Evolutionary conservation across 1,284 basidiomycete genomes (phyloP).

Genomic region (Rhodotorula sp.): DNA sequence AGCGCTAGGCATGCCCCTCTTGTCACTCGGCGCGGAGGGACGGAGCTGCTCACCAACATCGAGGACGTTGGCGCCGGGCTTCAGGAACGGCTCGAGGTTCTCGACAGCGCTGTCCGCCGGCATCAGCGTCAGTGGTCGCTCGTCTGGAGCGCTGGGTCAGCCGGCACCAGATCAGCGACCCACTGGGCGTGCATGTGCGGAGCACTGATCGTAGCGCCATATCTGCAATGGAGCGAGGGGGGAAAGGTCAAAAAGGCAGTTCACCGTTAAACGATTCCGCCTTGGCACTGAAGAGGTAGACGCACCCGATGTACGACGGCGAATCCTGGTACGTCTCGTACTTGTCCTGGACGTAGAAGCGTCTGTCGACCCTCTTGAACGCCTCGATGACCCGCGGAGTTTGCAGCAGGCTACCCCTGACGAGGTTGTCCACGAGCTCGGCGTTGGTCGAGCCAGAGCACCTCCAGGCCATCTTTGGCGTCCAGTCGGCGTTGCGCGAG

Average conservation of each 20-base stretch:
- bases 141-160: too few relatives aligned
- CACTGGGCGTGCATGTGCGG: conserved; percentile 86
- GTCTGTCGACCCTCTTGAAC: conserved; percentile 69
- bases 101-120: conserved; percentile 56
- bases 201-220: conserved; percentile 81
- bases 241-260: not conserved
- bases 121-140: not conserved
- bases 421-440: conserved; percentile 70
- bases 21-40: too few relatives aligned
- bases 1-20: too few relatives aligned
- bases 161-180: not conserved
- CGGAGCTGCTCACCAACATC: conserved; percentile 63
- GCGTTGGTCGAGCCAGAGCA: conserved; percentile 66
- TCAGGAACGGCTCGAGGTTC: conserved; percentile 66
- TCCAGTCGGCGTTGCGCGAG: too few relatives aligned
- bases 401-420: conserved; percentile 57
- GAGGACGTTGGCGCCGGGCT: conserved; percentile 68
- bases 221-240: conserved; percentile 53
- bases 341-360: conserved; percentile 59
- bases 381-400: conserved; percentile 59
- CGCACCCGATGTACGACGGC: conserved; percentile 60
- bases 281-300: too few relatives aligned
- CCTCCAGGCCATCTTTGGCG: conserved; percentile 70
- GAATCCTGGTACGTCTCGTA: conserved; percentile 69
- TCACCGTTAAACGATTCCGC: too few relatives aligned